phyloP scores from a whole-genome alignment of 371 early-diverging fungal genomes.

The Fennellomyces sp. region DNA sequence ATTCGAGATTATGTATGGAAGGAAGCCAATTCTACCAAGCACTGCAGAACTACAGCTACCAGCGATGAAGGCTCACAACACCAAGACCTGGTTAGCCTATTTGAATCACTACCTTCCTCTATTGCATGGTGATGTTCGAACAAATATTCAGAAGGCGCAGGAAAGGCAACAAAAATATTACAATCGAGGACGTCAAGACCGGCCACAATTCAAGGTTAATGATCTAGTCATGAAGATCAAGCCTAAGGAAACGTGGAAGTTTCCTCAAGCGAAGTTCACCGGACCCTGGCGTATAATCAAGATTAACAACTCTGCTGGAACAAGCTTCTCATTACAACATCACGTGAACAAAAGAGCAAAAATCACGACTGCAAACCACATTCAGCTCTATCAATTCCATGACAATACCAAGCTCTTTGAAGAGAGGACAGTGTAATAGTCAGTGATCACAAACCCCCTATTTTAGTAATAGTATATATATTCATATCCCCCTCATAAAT shows the following conservation, averaged over 20 bases:
- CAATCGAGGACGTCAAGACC: neutral
- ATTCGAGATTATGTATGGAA: conserved; percentile 18
- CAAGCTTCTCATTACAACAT: no score
- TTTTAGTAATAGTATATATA: no score
- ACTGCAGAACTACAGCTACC: neutral
- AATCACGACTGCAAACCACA: no score
- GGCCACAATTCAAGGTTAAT: neutral
- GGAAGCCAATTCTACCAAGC: conserved; percentile 2
- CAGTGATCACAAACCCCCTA: no score
- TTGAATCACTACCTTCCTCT: conserved; percentile 19
- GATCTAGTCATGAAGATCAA: neutral
- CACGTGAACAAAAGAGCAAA: no score
- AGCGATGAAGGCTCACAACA: neutral
- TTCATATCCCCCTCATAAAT: no score
- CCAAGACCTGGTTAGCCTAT: conserved; percentile 12
- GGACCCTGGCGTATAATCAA: neutral
- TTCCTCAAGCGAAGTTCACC: neutral
- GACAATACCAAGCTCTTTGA: no score
- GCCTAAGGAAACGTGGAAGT: neutral
- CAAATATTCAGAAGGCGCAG: conserved; percentile 15
- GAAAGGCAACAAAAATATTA: conserved; percentile 16
- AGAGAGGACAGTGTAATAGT: no score
- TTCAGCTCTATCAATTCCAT: no score
- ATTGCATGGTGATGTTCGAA: conserved; percentile 1
- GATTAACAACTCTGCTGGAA: neutral